Percentiles rank a stretch among this genome's conserved stretches.
Conservation (phyloP, 768 basidiomycete species). For the Boletus insuetus region DNA sequence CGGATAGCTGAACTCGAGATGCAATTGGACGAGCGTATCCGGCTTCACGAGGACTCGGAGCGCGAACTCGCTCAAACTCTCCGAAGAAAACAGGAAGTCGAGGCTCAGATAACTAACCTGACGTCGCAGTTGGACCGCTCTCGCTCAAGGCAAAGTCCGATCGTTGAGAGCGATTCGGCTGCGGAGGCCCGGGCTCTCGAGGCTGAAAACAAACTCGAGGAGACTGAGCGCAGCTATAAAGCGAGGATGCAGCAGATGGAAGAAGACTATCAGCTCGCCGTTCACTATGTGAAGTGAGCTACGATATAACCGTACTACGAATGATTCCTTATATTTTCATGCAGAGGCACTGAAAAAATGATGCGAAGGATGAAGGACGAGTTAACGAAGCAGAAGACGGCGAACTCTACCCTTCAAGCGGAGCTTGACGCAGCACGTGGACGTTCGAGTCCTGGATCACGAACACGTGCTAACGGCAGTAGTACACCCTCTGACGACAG, state of each 20-base stretch:
- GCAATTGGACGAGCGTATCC: constrained; percentile 68
- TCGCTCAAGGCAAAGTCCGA: constrained; percentile 57
- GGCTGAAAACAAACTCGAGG: constrained; percentile 74
- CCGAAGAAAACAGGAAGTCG: constrained; percentile 70
- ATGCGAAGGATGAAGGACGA: constrained; percentile 96
- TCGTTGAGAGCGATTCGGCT: constrained; percentile 35
- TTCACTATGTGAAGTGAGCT: constrained; percentile 93
- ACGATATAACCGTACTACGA: constrained; percentile 18
- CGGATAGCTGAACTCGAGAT: constrained; percentile 76
- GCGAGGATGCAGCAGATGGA: constrained; percentile 85
- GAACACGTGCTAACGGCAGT: constrained; percentile 67
- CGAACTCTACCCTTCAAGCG: constrained; percentile 76
- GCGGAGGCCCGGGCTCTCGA: constrained; percentile 54
- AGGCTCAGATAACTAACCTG: constrained; percentile 63
- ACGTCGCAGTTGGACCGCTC: constrained; percentile 65
- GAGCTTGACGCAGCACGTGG: constrained; percentile 75
- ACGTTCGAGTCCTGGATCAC: constrained; percentile 51
- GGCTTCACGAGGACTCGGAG: constrained; percentile 71
- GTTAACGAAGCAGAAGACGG: constrained; percentile 82
- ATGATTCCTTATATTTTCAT: constrained; percentile 15
- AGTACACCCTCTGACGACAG: constrained; percentile 77
- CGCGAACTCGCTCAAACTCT: constrained; percentile 67
- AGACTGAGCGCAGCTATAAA: constrained; percentile 76
- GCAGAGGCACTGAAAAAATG: constrained; percentile 95
- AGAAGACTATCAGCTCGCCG: constrained; percentile 93